Base-by-base conservation (phyloP, 768 basidiomycete species). In the Leccinum pellstonianum region DNA sequence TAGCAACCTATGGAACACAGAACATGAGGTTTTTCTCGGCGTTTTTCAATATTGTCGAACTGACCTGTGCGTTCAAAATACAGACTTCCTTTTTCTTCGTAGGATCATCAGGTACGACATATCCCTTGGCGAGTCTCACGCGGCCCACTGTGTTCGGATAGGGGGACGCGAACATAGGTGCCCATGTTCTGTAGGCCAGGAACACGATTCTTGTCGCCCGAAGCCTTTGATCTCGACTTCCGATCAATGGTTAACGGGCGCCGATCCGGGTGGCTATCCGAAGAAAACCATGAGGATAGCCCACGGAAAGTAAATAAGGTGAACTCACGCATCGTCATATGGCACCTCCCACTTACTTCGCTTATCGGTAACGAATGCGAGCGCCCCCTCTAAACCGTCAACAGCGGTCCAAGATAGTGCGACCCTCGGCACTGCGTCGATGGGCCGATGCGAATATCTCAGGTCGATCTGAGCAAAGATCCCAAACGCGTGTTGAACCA, bases 391-490 rank as follows among this genome's bases (percentile, higher is more conserved):
- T 12, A 79, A 73, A 17, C 68, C 58, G 19, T 59, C 57, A 31
- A 62, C 59, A 1, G 53, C 80, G 33, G 86, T 83, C 90, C 91
- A 94, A 2, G 87, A 79, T 14, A 83, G 65, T 2, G 88, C 79
- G 1, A 81, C 77, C 6, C 89, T 81, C 15, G 87, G 81, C 29
- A 94, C 77, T 0, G 84, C 77, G 63, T 91, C 88, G 7, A 92
- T 71, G 1, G 90, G 88, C 50, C 81, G 85, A 57, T 79, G 77
- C 11, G 81, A 79, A 47, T 86, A 78, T 25, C 89, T 79, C 27
- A 93, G 71, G 66, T 95, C 93, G 25, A 92, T 77, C 70, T 93
- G 91, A 3, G 88, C 83, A 70, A 95, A 91, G 3, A 84, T 80
- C n/a, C 92, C 92, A 27, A 86, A 91, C 1, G 81, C 78, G 70